phyloP scores from a whole-genome alignment of 148 eudicot species.

The Silene latifolia region DNA sequence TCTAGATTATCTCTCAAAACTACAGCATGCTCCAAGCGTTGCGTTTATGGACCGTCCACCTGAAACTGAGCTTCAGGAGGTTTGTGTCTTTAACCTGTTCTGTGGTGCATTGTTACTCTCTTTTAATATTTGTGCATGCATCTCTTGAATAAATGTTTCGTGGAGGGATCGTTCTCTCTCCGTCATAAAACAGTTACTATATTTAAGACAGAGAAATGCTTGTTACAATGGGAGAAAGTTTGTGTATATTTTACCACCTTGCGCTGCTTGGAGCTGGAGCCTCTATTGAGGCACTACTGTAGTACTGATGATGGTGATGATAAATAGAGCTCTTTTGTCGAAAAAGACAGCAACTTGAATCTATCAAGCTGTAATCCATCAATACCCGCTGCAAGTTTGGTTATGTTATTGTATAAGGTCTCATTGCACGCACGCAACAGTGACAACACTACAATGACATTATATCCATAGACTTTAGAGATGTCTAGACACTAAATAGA shows the following conservation, averaged over 20 bases:
- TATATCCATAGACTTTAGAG: not conserved
- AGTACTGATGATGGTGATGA: not conserved
- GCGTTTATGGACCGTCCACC: conserved; percentile 90
- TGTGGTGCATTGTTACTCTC: not conserved
- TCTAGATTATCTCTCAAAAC: conserved; percentile 69
- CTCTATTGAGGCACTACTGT: not conserved
- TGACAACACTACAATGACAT: not conserved
- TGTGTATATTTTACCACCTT: not conserved
- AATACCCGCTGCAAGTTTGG: not conserved
- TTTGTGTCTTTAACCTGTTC: conserved; percentile 13
- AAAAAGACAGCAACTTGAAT: not conserved
- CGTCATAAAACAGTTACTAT: not conserved
- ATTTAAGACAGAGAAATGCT: not conserved
- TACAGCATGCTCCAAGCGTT: conserved; percentile 94
- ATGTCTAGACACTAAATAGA: not conserved
- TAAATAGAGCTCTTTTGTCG: not conserved
- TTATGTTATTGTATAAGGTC: not conserved
- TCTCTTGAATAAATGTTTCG: not conserved
- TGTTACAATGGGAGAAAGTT: not conserved
- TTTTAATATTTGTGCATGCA: not conserved
- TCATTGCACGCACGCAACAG: not conserved
- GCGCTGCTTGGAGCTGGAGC: not conserved
- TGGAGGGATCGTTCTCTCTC: not conserved
- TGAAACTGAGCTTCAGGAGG: conserved; percentile 72
- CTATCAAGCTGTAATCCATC: not conserved